Conservation (phyloP, 2,329 filamentous ascomycete genomes). For the Leptographium lundbergii region DNA sequence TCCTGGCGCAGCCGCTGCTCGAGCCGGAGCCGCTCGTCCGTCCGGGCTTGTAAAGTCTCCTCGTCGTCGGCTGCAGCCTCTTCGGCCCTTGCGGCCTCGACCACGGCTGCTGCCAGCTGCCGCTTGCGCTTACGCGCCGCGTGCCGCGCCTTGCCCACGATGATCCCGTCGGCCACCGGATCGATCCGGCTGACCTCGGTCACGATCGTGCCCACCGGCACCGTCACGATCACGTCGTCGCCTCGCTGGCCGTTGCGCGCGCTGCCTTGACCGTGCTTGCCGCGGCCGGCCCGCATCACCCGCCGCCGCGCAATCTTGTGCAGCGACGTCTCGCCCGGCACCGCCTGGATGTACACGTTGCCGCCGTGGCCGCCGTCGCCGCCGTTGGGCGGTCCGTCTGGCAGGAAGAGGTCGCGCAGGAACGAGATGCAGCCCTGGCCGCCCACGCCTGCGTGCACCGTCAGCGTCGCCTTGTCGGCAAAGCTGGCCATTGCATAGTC, state of each 20-base stretch:
- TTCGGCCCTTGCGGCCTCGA: neutral
- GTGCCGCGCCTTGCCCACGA: conserved; percentile 15
- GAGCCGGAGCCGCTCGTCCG: conserved; percentile 6
- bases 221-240: conserved; percentile 75
- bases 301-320: conserved; percentile 78
- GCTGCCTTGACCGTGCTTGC: conserved; percentile 68
- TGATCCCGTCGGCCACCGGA: conserved; percentile 54
- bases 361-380: conserved; percentile 89
- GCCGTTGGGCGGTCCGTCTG: conserved; percentile 83
- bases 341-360: conserved; percentile 86
- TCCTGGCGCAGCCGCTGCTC: conserved; percentile 21
- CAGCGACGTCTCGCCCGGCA: conserved; percentile 79
- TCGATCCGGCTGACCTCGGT: conserved; percentile 70
- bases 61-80: neutral
- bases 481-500: conserved; percentile 79
- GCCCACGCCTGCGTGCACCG: conserved; percentile 64
- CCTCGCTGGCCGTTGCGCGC: conserved; percentile 64
- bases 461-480: conserved; percentile 71
- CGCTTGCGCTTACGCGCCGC: conserved; percentile 3
- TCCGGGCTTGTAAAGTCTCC: neutral
- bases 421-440: conserved; percentile 94
- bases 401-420: conserved; percentile 77
- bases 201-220: conserved; percentile 86
- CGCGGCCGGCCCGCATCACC: conserved; percentile 59
- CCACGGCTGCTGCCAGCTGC: conserved; percentile 1